Base-by-base conservation (phyloP, 2,329 filamentous ascomycete species). In the Ascochyta koolunga region DNA sequence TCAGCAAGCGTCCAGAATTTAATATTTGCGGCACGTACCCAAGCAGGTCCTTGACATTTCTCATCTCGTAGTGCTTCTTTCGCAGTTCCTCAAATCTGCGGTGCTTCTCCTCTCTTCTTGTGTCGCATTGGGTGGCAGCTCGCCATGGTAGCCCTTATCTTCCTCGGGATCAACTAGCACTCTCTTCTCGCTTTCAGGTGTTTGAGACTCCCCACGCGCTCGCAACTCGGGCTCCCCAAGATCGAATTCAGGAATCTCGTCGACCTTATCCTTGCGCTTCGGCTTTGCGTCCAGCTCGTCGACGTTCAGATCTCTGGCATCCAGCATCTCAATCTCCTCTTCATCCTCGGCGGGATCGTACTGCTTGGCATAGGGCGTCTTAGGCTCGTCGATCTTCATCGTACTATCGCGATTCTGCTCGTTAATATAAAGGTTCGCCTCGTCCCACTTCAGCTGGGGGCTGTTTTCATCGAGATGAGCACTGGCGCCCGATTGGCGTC, bases 11-110 rank as follows among this genome's bases (percentile, higher is more conserved):
- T 24, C 11, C n/a, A 1, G 2, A 7, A 29, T 5, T 29, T 19
- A 13, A 18, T n/a, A 13, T 21, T 9, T 27, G n/a, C 5, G 6
- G 0, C 15, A 64, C 70, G 38, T 75, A 88, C 86, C 91, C 93
- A 61, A 99, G 84, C 47, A 98, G 78, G 69, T 88, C 85, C 68
- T 95, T 96, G 54, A 97, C 92, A 70, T 95, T 89, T 78, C 86
- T 91, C 95, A 99, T 99, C 82, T 99, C 95, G 77, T 99, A 99
- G 77, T 99, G 95, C 80, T 88, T 93, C 86, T 95, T 97, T 70
- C 95, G 86, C 80, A 91, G 83, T 78, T 90, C 83, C 79, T 97
- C 93, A 74, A 99, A 99, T 72, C 89, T 86, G 71, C 84, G 86
- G 77, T 99, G 95, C 81, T 98, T 97, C 79, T 95, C 91, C 81